Base-by-base conservation (phyloP, 2,329 filamentous ascomycete genomes). In the Paecilomyces variotii region DNA sequence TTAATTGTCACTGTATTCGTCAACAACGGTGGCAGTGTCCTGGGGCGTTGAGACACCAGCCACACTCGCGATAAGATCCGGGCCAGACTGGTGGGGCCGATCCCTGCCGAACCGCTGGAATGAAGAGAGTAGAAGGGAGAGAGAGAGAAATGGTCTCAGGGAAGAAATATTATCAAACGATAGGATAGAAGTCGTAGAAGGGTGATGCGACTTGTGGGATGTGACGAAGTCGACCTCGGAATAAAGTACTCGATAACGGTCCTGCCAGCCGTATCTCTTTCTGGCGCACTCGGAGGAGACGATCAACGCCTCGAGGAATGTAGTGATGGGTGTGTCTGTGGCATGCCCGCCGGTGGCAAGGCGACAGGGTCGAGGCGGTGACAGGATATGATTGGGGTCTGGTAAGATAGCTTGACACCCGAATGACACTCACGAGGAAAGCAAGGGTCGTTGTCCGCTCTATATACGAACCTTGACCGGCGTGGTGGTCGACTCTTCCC, bases 241-340 rank as follows among this genome's bases (percentile, higher is more conserved):
- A 45, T 45, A 45, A 45, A 45, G 39, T 5, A 45, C 39, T 45
- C n/a, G 39, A 45, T 19, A 19, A 45, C 39, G 39, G n/a, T 45
- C 19, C 50, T 26, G n/a, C 50, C 50, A 28, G 24, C 50, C 50
- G 50, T n/a, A 50, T 52, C 27, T 26, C 27, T 52, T 26, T 52
- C 49, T 25, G 12, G 50, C 5, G 50, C 19, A 26, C 12, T 24
- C 24, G 19, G 50, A n/a, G 12, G 50, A 52, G 50, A 28, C 50
- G 50, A 52, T 52, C 50, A 52, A 52, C 50, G 50, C 50, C 50
- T 52, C 50, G 50, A 52, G 24, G 25, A 52, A 52, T 52, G 50
- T 5, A 52, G 30, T 10, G 30, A 52, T 27, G 7, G 50, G 27
- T 26, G 50, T 26, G 50, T 24, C 50, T 52, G 50, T 26, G 25